Evolutionary conservation across 495 filamentous ascomycete genomes (phyloP).

Genomic region (Lasiosphaeriaceae sp.): DNA sequence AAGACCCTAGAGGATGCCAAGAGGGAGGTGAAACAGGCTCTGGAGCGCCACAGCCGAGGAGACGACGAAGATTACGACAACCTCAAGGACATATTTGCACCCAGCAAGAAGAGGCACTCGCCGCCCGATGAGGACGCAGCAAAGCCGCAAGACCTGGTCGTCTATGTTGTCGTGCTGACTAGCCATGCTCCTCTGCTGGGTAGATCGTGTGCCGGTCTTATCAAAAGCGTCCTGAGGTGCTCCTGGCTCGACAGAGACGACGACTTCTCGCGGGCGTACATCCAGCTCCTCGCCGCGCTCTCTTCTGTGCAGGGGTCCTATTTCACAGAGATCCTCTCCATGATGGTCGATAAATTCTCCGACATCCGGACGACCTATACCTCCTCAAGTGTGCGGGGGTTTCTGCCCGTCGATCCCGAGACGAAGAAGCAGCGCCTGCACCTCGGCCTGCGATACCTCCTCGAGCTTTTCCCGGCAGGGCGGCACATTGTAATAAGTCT

Average conservation of each 20-base stretch:
- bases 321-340: slow-evolving; percentile 57
- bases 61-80: slow-evolving; percentile 70
- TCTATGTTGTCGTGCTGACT: slow-evolving; percentile 76
- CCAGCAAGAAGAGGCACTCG: slow-evolving; percentile 26
- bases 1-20: slow-evolving; percentile 53
- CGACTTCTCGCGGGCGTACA: slow-evolving; percentile 71
- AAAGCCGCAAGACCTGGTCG: slow-evolving; percentile 52
- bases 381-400: slow-evolving; percentile 54
- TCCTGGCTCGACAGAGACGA: slow-evolving; percentile 85
- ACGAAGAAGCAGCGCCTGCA: slow-evolving; percentile 68
- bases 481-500: slow-evolving; percentile 60
- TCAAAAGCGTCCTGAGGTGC: slow-evolving; percentile 67
- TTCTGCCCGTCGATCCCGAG: slow-evolving; percentile 51
- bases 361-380: slow-evolving; percentile 41
- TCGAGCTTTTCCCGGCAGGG: slow-evolving; percentile 74
- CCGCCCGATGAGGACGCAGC: slow-evolving; percentile 36
- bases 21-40: slow-evolving; percentile 69
- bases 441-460: slow-evolving; percentile 66
- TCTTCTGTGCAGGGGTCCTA: slow-evolving; percentile 68
- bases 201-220: slow-evolving; percentile 67
- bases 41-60: slow-evolving; percentile 62
- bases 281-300: slow-evolving; percentile 75
- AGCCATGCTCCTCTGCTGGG: slow-evolving; percentile 65
- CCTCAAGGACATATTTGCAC: slow-evolving; percentile 64
- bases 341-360: slow-evolving; percentile 73